A percentile compares a stretch with the other conserved stretches of the same genome.
Conservation (phyloP, 768 basidiomycete species). For the Leucocoprinus birnbaumii region DNA sequence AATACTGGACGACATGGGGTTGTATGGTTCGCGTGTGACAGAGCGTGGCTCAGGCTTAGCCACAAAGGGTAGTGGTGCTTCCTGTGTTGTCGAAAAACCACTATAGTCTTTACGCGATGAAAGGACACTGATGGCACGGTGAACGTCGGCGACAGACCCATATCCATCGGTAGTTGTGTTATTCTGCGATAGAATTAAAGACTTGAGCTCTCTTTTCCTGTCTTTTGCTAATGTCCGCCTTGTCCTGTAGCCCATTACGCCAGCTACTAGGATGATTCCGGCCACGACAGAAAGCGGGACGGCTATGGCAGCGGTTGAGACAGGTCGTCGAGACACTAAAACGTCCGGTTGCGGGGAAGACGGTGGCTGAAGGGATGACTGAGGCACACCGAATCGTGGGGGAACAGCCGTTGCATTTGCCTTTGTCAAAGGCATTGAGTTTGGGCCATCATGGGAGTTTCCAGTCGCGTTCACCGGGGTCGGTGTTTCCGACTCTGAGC, state of each 20-base stretch:
- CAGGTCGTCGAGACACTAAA: constrained; percentile 21
- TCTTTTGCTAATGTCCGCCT: constrained; percentile 21
- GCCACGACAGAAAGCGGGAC: constrained; percentile 31
- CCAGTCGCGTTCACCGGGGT: neutral
- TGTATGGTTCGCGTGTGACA: neutral
- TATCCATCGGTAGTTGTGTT: constrained; percentile 15
- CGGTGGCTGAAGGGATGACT: neutral
- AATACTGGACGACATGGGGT: neutral
- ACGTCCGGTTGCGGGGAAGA: constrained; percentile 12
- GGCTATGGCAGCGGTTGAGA: constrained; percentile 27
- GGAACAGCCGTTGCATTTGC: constrained; percentile 2
- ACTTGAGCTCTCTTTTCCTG: constrained; percentile 17
- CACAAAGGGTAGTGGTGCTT: constrained; percentile 20
- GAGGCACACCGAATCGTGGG: neutral
- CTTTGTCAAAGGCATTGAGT: neutral
- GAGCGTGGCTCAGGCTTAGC: constrained; percentile 4
- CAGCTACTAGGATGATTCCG: constrained; percentile 26
- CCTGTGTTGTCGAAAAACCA: constrained; percentile 11
- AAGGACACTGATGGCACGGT: constrained; percentile 17
- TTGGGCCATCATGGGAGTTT: no score
- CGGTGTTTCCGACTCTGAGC: no score
- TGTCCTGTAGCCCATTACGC: constrained; percentile 24
- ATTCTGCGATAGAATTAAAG: constrained; percentile 15
- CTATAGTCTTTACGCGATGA: constrained; percentile 13
- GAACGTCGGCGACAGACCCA: constrained; percentile 19